phyloP scores from a whole-genome alignment of 768 basidiomycete genomes.

The Filobasidium floriforme region DNA sequence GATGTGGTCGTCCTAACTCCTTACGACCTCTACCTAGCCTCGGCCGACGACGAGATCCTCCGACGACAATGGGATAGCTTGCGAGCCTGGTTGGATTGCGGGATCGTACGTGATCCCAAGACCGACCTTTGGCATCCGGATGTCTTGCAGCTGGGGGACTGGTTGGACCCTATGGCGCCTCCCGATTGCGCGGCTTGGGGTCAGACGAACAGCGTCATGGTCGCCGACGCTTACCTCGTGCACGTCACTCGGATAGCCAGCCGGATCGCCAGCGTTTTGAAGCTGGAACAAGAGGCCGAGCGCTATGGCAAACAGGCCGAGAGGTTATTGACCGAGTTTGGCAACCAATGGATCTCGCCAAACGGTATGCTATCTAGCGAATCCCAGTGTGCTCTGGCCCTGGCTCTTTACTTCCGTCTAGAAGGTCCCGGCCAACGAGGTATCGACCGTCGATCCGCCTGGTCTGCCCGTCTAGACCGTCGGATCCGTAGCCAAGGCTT shows the following conservation, averaged over 20 bases:
- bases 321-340: conserved; percentile 25
- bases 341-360: conserved; percentile 31
- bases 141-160: conserved; percentile 35
- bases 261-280: conserved; percentile 27
- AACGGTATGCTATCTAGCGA: conserved; percentile 33
- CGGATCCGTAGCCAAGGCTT: conserved; percentile 27
- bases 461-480: conserved; percentile 13
- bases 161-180: conserved; percentile 36
- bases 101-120: conserved; percentile 25
- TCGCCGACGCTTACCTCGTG: conserved; percentile 38
- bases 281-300: conserved; percentile 23
- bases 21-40: conserved; percentile 27
- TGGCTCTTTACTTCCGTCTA: conserved; percentile 35
- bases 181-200: conserved; percentile 27
- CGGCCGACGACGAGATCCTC: conserved; percentile 29
- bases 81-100: conserved; percentile 33
- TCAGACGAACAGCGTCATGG: conserved; percentile 33
- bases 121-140: conserved; percentile 27
- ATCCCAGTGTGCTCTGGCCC: conserved; percentile 33
- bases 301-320: conserved; percentile 23
- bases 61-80: conserved; percentile 31
- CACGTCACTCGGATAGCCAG: conserved; percentile 25
- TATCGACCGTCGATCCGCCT: no score
- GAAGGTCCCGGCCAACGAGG: conserved; percentile 9
- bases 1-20: conserved; percentile 35